Base-by-base conservation (phyloP, 2,329 filamentous ascomycete species). In the Tolypocladium tropicale region DNA sequence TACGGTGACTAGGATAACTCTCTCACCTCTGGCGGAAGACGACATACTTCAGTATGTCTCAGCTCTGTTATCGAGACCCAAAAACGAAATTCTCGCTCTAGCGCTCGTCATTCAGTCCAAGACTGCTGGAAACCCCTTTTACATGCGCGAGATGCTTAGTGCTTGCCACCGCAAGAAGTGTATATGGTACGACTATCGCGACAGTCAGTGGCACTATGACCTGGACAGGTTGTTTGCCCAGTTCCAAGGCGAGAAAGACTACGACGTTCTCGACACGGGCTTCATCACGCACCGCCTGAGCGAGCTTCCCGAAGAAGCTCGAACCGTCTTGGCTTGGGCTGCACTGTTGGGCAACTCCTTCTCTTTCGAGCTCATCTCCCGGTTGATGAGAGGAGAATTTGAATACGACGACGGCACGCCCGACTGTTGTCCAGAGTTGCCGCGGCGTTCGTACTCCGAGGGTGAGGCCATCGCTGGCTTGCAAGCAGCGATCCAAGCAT, bases 111-210 rank as follows among this genome's bases (percentile, higher is more conserved):
- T 96, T 6, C 89, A 95, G 68, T 91, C 93, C 64, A 95, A 94
- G 72, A 93, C 89, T 10, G 82, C 82, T 30, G 92, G 92, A 1
- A 96, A 95, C 59, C 87, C 91, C 0, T 96, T 96, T 65, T 95
- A 94, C 65, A 88, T 96, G 69, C 81, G 90, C 55, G 90, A 96
- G 71, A 95, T 96, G 81, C 80, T 96, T 5, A 89, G 89, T 65
- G 86, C 88, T 3, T 95, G 90, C 67, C 86, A 95, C 68, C 84
- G 89, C 43, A 94, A 90, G 66, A 86, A 86, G 62, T 95, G 89
- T 68, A 88, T 96, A 53, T 95, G 86, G 82, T 96, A 95, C 70
- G 90, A 91, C 59, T 96, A 94, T 78, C 85, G 84, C 62, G 83
- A 87, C 60, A 89, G 85, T 51, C 79, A 81, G 50, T 97, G 93